Evolutionary conservation across 164 flowering plant genomes (phyloP).

Genomic region (Pachysandra terminalis): DNA sequence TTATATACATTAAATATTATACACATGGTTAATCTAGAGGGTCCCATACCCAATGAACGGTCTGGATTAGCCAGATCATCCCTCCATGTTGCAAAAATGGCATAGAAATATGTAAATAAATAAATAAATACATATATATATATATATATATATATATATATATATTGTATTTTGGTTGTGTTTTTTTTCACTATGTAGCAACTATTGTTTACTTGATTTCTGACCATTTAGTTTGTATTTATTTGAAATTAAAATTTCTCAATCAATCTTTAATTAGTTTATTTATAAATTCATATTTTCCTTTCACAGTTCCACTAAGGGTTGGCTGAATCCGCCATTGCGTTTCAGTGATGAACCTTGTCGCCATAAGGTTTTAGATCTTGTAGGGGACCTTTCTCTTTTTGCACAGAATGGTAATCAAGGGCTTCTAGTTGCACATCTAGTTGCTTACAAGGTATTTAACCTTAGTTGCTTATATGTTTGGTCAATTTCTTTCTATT

Average conservation of each 20-base stretch:
- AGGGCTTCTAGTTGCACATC: slow-evolving; percentile 78
- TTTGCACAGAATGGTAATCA: slow-evolving; percentile 66
- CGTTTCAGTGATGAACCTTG: slow-evolving; percentile 85
- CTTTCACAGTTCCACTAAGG: slow-evolving; percentile 48
- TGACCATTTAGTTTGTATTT: too few relatives aligned
- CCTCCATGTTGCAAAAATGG: too few relatives aligned
- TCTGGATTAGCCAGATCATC: too few relatives aligned
- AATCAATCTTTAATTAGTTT: background rate
- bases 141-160: too few relatives aligned
- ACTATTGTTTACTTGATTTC: too few relatives aligned
- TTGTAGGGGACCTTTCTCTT: slow-evolving; percentile 83
- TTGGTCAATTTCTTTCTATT: background rate
- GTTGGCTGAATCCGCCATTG: slow-evolving; percentile 87
- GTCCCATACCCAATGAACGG: too few relatives aligned
- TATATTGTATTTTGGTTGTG: too few relatives aligned
- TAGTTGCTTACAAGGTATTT: slow-evolving; percentile 71
- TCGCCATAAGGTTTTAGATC: slow-evolving; percentile 88
- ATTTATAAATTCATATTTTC: background rate
- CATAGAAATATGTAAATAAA: too few relatives aligned
- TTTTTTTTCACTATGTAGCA: too few relatives aligned
- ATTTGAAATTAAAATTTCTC: background rate
- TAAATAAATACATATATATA: too few relatives aligned
- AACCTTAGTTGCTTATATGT: slow-evolving; percentile 2
- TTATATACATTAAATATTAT: too few relatives aligned
- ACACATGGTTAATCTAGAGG: too few relatives aligned